A percentile compares a stretch with the other conserved stretches of the same genome.
Evolutionary conservation across 2,329 filamentous ascomycete species (phyloP).

Genomic region (Pseudogymnoascus sp.): DNA sequence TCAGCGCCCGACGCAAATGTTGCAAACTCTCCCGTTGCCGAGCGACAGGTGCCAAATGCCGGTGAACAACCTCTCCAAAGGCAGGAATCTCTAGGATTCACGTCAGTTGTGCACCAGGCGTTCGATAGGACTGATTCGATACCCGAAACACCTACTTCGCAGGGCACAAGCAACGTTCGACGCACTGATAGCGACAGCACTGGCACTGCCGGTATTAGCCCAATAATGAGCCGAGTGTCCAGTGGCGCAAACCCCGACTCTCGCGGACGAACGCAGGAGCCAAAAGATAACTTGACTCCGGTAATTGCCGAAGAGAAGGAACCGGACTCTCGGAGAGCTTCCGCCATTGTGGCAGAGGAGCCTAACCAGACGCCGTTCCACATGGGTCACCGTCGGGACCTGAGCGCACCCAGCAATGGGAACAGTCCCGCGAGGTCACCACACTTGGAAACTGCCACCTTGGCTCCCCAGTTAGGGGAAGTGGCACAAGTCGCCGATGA

Average conservation of each 20-base stretch:
- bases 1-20: conserved; percentile 17
- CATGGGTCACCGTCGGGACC: conserved; percentile 49
- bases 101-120: conserved; percentile 57
- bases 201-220: conserved; percentile 44
- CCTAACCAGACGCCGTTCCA: conserved; percentile 33
- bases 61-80: conserved; percentile 37
- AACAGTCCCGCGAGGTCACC: conserved; percentile 58
- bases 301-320: conserved; percentile 50
- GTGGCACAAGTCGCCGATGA: conserved; percentile 39
- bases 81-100: conserved; percentile 49
- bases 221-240: conserved; percentile 54
- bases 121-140: conserved; percentile 50
- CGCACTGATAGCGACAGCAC: conserved; percentile 59
- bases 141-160: conserved; percentile 46
- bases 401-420: conserved; percentile 51
- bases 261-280: conserved; percentile 33
- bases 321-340: conserved; percentile 23
- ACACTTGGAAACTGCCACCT: conserved; percentile 39
- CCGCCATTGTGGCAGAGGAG: not conserved
- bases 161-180: conserved; percentile 41
- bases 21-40: conserved; percentile 3
- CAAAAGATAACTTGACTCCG: conserved; percentile 37
- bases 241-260: conserved; percentile 34
- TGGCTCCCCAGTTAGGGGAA: conserved; percentile 36
- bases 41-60: not conserved